phyloP scores from a whole-genome alignment of 1,139 yeast genomes.

The Diutina ranongensis region DNA sequence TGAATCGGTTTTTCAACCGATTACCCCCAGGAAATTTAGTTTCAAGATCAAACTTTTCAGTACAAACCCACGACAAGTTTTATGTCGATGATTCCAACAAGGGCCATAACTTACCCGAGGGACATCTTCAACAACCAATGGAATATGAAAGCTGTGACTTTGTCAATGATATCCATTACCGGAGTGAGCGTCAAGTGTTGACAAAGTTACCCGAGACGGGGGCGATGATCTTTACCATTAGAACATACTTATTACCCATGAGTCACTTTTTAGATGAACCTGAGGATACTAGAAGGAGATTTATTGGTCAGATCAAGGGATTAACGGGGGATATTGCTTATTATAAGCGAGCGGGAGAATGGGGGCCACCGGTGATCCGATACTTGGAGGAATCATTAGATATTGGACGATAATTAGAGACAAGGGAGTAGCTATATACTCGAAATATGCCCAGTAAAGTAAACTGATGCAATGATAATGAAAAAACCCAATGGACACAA shows the following conservation, averaged over 20 bases:
- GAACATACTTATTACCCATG: slow-evolving; percentile 60
- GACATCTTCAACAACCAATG: slow-evolving; percentile 17
- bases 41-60: slow-evolving; percentile 49
- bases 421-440: too few species aligned
- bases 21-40: slow-evolving; percentile 41
- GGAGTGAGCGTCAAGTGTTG: slow-evolving; percentile 53
- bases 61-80: slow-evolving; percentile 42
- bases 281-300: slow-evolving; percentile 25
- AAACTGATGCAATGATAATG: too few species aligned
- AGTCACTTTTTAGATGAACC: slow-evolving; percentile 42
- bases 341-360: slow-evolving; percentile 27
- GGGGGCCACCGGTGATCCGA: slow-evolving; percentile 27
- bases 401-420: too few species aligned
- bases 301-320: slow-evolving; percentile 29
- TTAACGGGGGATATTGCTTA: slow-evolving; percentile 27
- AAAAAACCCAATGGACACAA: too few species aligned
- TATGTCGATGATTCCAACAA: slow-evolving; percentile 43
- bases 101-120: slow-evolving; percentile 25
- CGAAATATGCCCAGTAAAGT: too few species aligned
- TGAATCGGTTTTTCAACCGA: slow-evolving; percentile 50
- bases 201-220: slow-evolving; percentile 45
- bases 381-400: slow-evolving; percentile 14
- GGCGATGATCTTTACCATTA: slow-evolving; percentile 45
- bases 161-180: slow-evolving; percentile 37
- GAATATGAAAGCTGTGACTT: slow-evolving; percentile 40